Percentiles rank a stretch among this genome's conserved stretches.
Conservation (phyloP, 345 rosid species). For the Syzygium oleosum region DNA sequence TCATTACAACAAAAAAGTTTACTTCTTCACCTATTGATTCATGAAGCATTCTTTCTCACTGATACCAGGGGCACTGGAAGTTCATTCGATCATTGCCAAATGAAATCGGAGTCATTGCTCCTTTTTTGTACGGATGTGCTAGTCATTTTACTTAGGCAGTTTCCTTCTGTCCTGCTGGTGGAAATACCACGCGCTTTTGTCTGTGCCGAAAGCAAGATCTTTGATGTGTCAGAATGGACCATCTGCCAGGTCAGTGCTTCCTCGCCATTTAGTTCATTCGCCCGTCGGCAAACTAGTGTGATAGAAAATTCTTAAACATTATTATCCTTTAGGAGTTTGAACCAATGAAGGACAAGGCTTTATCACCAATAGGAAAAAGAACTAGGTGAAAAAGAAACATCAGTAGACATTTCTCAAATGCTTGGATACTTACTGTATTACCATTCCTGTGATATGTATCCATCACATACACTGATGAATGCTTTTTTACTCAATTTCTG, state of each 20-base stretch:
- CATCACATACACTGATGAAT: neutral
- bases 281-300: neutral
- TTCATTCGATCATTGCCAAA: neutral
- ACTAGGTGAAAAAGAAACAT: neutral
- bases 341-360: neutral
- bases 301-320: neutral
- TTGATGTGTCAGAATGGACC: slow-evolving; percentile 99
- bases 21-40: neutral
- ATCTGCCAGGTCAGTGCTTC: slow-evolving; percentile 82
- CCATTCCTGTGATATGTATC: neutral
- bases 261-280: neutral
- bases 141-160: slow-evolving; percentile 1
- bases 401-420: neutral
- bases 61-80: neutral
- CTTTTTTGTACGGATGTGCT: neutral
- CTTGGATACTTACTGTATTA: neutral
- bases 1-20: neutral
- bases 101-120: neutral
- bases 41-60: neutral
- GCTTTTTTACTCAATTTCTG: neutral
- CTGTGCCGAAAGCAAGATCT: slow-evolving; percentile 96
- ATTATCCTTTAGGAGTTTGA: neutral
- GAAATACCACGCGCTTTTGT: slow-evolving; percentile 99
- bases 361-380: neutral
- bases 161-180: slow-evolving; percentile 33